Conservation (phyloP, 108 stramenopile genomes). For the Conticribra guillardii region DNA sequence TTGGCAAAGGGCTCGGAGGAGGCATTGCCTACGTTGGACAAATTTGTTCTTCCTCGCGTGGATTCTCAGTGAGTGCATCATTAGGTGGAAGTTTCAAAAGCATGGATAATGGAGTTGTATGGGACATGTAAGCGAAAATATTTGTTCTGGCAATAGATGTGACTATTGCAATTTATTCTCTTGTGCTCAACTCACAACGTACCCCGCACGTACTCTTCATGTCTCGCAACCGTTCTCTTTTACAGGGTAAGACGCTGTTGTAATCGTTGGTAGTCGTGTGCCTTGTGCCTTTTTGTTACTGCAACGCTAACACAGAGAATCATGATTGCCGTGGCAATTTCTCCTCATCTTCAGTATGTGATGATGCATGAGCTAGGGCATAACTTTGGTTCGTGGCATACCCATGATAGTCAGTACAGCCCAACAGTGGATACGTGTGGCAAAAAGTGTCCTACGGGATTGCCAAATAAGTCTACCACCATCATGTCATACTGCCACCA, state of each 20-base stretch:
- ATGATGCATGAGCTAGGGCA: neutral
- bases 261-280: too few relatives aligned
- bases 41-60: constrained; percentile 3
- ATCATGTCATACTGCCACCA: constrained; percentile 31
- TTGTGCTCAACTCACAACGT: too few relatives aligned
- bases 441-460: neutral
- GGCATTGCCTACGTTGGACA: constrained; percentile 28
- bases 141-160: too few relatives aligned
- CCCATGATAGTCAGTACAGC: constrained; percentile 9
- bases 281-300: too few relatives aligned
- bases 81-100: constrained; percentile 11
- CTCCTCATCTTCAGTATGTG: too few relatives aligned
- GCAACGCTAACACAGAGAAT: too few relatives aligned
- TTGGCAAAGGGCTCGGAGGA: constrained; percentile 18
- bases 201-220: too few relatives aligned
- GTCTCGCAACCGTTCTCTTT: too few relatives aligned
- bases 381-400: constrained; percentile 15
- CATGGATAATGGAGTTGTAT: constrained; percentile 4
- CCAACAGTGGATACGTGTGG: constrained; percentile 16
- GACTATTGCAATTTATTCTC: too few relatives aligned
- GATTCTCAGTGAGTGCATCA: constrained; percentile 13
- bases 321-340: too few relatives aligned
- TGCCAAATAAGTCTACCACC: constrained; percentile 3
- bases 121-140: constrained; percentile 24
- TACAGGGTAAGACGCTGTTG: too few relatives aligned